phyloP scores from a whole-genome alignment of 331 rosid species.

The Prunus yedoensis region DNA sequence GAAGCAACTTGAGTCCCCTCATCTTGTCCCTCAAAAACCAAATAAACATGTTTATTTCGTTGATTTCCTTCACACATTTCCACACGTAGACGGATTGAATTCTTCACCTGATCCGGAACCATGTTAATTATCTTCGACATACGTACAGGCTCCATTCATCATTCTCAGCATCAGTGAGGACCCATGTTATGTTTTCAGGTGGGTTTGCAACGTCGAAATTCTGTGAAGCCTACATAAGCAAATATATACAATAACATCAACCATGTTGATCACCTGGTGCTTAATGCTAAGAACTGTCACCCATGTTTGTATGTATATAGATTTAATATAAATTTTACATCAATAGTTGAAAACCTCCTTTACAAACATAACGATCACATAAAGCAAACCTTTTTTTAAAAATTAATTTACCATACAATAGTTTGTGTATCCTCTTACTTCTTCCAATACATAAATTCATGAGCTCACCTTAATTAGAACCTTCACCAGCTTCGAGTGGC shows the following conservation, averaged over 20 bases:
- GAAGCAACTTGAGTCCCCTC: too few species aligned
- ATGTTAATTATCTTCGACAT: not conserved
- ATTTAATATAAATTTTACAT: not conserved
- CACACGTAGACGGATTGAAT: not conserved
- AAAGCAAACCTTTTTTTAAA: too few species aligned
- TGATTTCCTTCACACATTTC: not conserved
- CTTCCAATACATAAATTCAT: not conserved
- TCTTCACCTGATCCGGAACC: not conserved
- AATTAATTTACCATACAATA: not conserved
- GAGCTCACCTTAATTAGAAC: not conserved
- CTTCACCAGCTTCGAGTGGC: not conserved
- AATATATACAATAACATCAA: too few species aligned
- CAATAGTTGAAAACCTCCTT: not conserved
- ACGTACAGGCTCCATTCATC: not conserved
- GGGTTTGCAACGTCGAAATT: not conserved
- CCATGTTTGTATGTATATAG: too few species aligned
- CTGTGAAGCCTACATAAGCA: too few species aligned
- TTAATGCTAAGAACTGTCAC: too few species aligned
- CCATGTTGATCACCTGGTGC: too few species aligned
- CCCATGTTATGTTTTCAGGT: not conserved
- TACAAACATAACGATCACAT: not conserved
- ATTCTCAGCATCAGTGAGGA: not conserved
- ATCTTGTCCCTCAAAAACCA: too few species aligned
- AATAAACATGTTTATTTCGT: too few species aligned
- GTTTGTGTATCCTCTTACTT: not conserved